phyloP scores from a whole-genome alignment of 1,139 yeast species.

The Scheffersomyces illinoinensis region DNA sequence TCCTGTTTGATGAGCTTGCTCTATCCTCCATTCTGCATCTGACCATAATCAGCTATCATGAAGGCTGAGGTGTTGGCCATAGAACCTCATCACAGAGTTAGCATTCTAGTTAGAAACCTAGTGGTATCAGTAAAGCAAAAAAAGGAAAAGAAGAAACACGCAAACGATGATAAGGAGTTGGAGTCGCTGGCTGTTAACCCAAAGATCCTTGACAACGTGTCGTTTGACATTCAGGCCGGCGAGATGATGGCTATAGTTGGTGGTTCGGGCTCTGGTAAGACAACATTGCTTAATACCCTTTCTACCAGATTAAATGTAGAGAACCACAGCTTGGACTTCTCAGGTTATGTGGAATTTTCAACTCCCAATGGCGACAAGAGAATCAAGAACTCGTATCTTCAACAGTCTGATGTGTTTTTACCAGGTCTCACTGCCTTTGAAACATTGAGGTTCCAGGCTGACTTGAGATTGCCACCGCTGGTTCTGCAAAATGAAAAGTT shows the following conservation, averaged over 20 bases:
- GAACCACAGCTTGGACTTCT: constrained; percentile 20
- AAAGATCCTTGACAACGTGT: constrained; percentile 18
- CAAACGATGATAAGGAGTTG: constrained; percentile 9
- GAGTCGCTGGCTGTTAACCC: neutral
- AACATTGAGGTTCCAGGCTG: constrained; percentile 22
- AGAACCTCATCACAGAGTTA: constrained; percentile 14
- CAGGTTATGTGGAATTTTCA: constrained; percentile 48
- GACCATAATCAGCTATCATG: neutral
- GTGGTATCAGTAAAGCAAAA: constrained; percentile 10
- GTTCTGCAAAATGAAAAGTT: constrained; percentile 11
- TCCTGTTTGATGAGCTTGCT: neutral
- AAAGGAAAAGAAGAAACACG: constrained; percentile 8
- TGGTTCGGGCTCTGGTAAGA: constrained; percentile 27
- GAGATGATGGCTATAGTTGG: constrained; percentile 28
- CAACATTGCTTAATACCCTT: constrained; percentile 24
- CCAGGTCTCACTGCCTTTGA: constrained; percentile 25
- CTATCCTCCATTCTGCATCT: neutral
- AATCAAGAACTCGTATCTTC: constrained; percentile 21
- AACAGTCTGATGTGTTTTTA: constrained; percentile 22
- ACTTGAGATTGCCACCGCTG: constrained; percentile 18
- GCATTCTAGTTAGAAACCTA: constrained; percentile 15
- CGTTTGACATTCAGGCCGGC: constrained; percentile 19
- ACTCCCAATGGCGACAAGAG: constrained; percentile 6
- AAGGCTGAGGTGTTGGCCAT: constrained; percentile 3
- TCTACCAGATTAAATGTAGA: constrained; percentile 18